Conservation (phyloP, 495 filamentous ascomycete genomes). For the Astrocystis sublimbata region DNA sequence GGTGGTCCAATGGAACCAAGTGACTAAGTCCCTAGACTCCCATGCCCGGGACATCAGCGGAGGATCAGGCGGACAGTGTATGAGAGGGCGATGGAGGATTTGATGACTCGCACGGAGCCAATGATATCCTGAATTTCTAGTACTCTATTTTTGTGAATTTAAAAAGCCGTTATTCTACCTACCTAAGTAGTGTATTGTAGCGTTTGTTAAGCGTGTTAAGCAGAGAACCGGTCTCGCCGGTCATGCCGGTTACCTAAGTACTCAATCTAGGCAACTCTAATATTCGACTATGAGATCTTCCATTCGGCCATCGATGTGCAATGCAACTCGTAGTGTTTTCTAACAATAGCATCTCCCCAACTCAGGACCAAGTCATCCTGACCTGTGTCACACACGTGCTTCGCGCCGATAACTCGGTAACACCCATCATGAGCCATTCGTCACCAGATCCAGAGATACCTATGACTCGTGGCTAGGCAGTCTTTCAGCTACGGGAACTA, state of each 20-base stretch:
- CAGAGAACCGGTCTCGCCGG: too few relatives aligned
- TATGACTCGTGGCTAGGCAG: slow-evolving; percentile 6
- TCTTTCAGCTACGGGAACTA: not conserved
- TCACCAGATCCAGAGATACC: not conserved
- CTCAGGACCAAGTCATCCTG: not conserved
- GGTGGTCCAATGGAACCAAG: slow-evolving; percentile 27
- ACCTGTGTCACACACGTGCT: not conserved
- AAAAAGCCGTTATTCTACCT: not conserved
- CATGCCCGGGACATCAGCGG: not conserved
- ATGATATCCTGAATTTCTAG: slow-evolving; percentile 10
- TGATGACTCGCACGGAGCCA: slow-evolving; percentile 11
- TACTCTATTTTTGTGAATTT: not conserved
- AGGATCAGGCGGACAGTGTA: not conserved
- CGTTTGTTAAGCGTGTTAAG: slow-evolving; percentile 1
- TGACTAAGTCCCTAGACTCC: not conserved
- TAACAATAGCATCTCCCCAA: not conserved
- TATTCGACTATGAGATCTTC: not conserved
- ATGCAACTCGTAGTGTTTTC: not conserved
- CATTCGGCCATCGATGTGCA: not conserved
- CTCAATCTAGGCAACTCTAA: too few relatives aligned
- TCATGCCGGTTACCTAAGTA: too few relatives aligned
- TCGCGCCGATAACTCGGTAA: not conserved
- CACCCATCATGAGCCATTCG: not conserved
- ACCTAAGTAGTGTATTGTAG: not conserved
- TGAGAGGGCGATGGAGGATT: not conserved